Percentiles rank a stretch among this genome's conserved stretches.
These are phyloP conservation scores for Mycena sp. DNA, from an alignment of 1,284 basidiomycete genomes.

Conservation along the genomic window DNA sequence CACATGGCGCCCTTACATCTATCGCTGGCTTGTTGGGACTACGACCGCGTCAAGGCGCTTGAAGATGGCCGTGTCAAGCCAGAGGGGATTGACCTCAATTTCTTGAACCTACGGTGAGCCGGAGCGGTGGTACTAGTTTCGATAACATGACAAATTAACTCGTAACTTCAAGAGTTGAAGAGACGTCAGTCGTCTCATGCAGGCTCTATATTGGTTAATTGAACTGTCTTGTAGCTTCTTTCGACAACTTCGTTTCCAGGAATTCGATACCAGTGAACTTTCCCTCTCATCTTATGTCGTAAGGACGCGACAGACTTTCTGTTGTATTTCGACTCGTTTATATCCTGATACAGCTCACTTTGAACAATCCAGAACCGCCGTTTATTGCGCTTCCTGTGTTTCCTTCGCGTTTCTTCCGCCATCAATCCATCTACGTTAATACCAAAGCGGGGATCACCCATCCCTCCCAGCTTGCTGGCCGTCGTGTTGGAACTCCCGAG, in stretches of 20 bases:
- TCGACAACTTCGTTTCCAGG: constrained; percentile 28
- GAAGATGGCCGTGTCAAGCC: constrained; percentile 30
- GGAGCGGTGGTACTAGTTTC: neutral
- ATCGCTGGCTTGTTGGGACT: constrained; percentile 31
- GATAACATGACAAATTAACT: neutral
- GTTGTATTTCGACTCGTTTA: neutral
- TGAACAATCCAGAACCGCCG: constrained; percentile 22
- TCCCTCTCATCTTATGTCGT: constrained; percentile 31
- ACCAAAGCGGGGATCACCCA: constrained; percentile 26
- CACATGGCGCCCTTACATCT: constrained; percentile 29
- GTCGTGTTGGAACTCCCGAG: constrained; percentile 29
- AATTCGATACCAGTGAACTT: constrained; percentile 30
- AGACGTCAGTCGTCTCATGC: constrained; percentile 19
- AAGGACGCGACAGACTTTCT: neutral
- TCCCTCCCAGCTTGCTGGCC: constrained; percentile 25
- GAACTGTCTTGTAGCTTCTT: constrained; percentile 19
- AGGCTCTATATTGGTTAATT: neutral
- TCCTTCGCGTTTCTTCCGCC: constrained; percentile 30
- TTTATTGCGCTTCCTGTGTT: constrained; percentile 31
- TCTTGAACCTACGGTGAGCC: constrained; percentile 21
- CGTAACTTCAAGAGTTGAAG: constrained; percentile 20
- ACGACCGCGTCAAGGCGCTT: constrained; percentile 30
- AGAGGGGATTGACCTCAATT: constrained; percentile 29
- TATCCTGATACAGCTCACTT: constrained; percentile 23
- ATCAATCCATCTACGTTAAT: constrained; percentile 32